These are phyloP conservation scores for Nyctanthes arbortristis DNA, from an alignment of 257 asterid genomes.

Conservation along the genomic window DNA sequence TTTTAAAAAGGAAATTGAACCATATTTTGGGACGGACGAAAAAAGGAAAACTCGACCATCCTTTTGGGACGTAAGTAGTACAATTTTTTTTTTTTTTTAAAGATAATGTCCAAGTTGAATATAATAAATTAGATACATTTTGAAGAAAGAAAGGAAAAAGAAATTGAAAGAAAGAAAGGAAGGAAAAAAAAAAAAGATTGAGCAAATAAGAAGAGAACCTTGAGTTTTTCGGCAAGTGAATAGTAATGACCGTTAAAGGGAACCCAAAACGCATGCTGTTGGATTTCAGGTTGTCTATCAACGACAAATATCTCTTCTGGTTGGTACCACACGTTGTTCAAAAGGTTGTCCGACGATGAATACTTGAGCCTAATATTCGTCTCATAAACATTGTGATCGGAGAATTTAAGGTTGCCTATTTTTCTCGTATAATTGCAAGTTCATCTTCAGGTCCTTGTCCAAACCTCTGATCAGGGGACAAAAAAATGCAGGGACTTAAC, in stretches of 20 bases:
- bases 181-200: too few relatives aligned
- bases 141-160: too few relatives aligned
- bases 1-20: too few relatives aligned
- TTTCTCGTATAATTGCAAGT: slow-evolving; percentile 50
- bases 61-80: too few relatives aligned
- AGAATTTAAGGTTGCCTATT: slow-evolving; percentile 19
- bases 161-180: too few relatives aligned
- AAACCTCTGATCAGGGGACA: slow-evolving; percentile 47
- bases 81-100: too few relatives aligned
- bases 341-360: slow-evolving; percentile 5
- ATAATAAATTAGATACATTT: too few relatives aligned
- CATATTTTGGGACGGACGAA: too few relatives aligned
- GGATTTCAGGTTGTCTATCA: slow-evolving; percentile 29
- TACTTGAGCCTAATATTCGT: too few relatives aligned
- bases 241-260: slow-evolving; percentile 19
- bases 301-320: slow-evolving; percentile 35
- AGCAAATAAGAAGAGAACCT: slow-evolving; percentile 21
- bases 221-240: slow-evolving; percentile 19
- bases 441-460: slow-evolving; percentile 52
- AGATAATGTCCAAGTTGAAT: too few relatives aligned
- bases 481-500: not conserved
- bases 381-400: not conserved
- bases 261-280: slow-evolving; percentile 33
- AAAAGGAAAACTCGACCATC: too few relatives aligned
- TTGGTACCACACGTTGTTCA: slow-evolving; percentile 33